Evolutionary conservation across 768 basidiomycete species (phyloP), one percentile per base, ranked within the genome.

Genomic region (Cantharellus cinnabarinus): DNA sequence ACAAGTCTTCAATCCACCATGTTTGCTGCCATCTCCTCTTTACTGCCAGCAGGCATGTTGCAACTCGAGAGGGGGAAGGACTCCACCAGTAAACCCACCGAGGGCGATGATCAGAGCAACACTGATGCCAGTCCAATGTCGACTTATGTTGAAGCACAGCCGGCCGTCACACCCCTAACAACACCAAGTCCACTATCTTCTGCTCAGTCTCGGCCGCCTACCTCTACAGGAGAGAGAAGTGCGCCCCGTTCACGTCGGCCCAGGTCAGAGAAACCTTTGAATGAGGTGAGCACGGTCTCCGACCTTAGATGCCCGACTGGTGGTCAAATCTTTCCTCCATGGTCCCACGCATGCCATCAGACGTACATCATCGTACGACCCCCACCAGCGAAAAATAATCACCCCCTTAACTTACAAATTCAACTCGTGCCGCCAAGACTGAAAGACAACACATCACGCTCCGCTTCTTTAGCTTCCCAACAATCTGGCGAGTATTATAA

Each of bases 371-470:
- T 94, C 66, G 91, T 94, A 59, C 80, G 87, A 56, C 91, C 91
- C 3, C 89, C 89, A 2, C 88, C 89, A 0, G 79, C 85, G 3
- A 80, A 82, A 65, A 75, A 79, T n/a, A 85, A 85, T 62, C 88
- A 93, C 63, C 85, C 89, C 0, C 74, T 93, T 50, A 91, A 93
- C 67, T 75, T 94, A 0, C 91, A 95, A 65, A 82, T 95, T 5
- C 91, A 95, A 68, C 81, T 95, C 48, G 83, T 94, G 1, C 86
- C 87, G 3, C 83, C 79, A 72, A 62, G 71, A 73, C 15, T 41
- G 41, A 52, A 10, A 42, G 56, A 5, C n/a, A 5, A 71, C 67
- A 51, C 69, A 75, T 20, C 73, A 76, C 59, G 75, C 78, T 67
- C 42, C 67, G 72, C 0, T 66, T 64, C 52, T 58, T 62, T 5